Conservation (phyloP, 2,329 filamentous ascomycete species). For the Hypoxylon sp. region DNA sequence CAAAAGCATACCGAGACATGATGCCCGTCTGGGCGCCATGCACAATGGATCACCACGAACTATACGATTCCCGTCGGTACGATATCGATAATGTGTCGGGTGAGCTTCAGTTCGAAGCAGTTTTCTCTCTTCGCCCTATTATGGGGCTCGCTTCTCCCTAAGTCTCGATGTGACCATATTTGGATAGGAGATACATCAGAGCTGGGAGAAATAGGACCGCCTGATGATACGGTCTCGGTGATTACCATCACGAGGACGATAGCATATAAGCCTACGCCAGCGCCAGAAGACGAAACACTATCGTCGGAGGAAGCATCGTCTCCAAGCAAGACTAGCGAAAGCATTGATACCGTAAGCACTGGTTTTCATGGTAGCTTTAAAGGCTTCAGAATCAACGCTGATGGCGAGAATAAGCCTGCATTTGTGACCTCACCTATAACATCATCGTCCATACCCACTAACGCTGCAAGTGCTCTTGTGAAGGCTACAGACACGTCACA, state of each 20-base stretch:
- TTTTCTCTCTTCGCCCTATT: constrained; percentile 34
- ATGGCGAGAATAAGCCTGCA: not conserved
- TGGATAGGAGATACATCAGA: constrained; percentile 22
- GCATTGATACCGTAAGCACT: not conserved
- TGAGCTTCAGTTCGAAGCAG: constrained; percentile 31
- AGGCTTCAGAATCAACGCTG: no score
- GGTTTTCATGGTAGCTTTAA: no score
- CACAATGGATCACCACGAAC: constrained; percentile 33
- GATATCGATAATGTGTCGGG: constrained; percentile 32
- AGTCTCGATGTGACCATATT: constrained; percentile 28
- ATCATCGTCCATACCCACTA: not conserved
- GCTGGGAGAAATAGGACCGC: constrained; percentile 33
- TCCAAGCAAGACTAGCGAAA: not conserved
- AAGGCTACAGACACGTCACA: constrained; percentile 10
- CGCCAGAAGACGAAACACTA: constrained; percentile 35
- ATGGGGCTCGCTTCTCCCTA: constrained; percentile 34
- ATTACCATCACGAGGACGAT: constrained; percentile 44
- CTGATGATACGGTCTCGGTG: constrained; percentile 27
- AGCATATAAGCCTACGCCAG: constrained; percentile 40
- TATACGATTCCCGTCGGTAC: constrained; percentile 24
- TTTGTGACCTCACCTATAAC: not conserved
- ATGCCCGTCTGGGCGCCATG: constrained; percentile 7
- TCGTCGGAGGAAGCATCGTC: constrained; percentile 23
- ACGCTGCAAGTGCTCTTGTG: constrained; percentile 2
- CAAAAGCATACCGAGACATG: constrained; percentile 28